Evolutionary conservation across 768 basidiomycete genomes (phyloP).

Genomic region (Inosperma sp.): DNA sequence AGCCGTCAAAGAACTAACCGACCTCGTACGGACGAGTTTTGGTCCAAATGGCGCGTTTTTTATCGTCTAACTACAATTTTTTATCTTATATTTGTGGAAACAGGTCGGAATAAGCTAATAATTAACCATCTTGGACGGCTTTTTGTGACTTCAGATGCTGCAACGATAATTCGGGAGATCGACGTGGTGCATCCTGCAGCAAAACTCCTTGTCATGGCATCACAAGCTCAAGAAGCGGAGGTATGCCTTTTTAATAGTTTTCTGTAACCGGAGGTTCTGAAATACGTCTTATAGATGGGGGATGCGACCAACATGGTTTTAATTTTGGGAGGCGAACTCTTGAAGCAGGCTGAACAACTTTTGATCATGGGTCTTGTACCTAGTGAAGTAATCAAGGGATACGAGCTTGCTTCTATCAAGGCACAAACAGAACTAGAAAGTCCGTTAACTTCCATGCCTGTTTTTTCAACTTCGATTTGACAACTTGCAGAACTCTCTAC

Average conservation of each 20-base stretch:
- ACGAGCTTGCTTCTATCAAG: conserved; percentile 84
- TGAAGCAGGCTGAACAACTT: conserved; percentile 89
- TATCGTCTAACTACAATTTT: not conserved
- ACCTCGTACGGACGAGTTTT: conserved; percentile 94
- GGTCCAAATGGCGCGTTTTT: conserved; percentile 81
- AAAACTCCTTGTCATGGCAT: conserved; percentile 98
- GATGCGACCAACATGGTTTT: conserved; percentile 95
- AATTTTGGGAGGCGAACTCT: conserved; percentile 91
- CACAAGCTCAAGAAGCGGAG: conserved; percentile 93
- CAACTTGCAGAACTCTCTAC: conserved; percentile 57
- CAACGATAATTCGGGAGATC: conserved; percentile 96
- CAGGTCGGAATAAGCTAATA: conserved; percentile 94
- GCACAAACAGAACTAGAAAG: conserved; percentile 86
- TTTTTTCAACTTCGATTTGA: conserved; percentile 11
- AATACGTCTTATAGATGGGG: conserved; percentile 65
- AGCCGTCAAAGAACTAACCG: conserved; percentile 90
- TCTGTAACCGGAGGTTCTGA: not conserved
- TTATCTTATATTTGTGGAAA: conserved; percentile 8
- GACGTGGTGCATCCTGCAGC: conserved; percentile 99
- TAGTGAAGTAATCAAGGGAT: conserved; percentile 91
- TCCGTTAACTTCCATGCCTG: conserved; percentile 39
- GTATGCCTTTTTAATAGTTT: conserved; percentile 38
- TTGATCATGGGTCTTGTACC: conserved; percentile 97
- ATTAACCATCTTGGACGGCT: conserved; percentile 95
- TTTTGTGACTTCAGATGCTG: conserved; percentile 98